Evolutionary conservation across 129 eudicot genomes (phyloP).

Genomic region (Ambrosia artemisiifolia): DNA sequence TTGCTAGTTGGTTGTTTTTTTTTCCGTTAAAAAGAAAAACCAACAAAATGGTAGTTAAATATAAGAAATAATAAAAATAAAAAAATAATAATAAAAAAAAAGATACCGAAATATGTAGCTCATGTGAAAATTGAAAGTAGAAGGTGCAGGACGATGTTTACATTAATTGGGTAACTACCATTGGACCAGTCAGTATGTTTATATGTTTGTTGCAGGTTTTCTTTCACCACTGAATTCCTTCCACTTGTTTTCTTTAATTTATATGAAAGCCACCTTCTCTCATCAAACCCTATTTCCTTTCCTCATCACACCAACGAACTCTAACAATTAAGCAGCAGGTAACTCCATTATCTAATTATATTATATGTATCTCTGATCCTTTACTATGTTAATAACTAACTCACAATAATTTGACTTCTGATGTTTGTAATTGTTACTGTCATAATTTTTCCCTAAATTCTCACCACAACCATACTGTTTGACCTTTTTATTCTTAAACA

Average conservation of each 20-base stretch:
- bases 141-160: not conserved
- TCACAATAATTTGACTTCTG: not conserved
- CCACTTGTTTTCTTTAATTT: not conserved
- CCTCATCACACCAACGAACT: conserved; percentile 8
- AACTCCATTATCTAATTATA: conserved; percentile 1
- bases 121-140: not conserved
- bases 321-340: conserved; percentile 28
- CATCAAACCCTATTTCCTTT: conserved; percentile 18
- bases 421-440: not conserved
- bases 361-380: not conserved
- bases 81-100: no score
- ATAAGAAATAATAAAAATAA: no score
- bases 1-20: no score
- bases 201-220: not conserved
- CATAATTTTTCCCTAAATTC: not conserved
- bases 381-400: not conserved
- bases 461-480: not conserved
- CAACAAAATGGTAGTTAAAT: no score
- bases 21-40: no score
- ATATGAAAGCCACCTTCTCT: not conserved
- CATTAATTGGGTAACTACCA: not conserved
- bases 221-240: not conserved
- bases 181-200: not conserved
- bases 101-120: no score
- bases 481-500: not conserved